These are phyloP conservation scores for Hyphopichia fennica DNA, from an alignment of 1,139 yeast species.

Conservation along the genomic window DNA sequence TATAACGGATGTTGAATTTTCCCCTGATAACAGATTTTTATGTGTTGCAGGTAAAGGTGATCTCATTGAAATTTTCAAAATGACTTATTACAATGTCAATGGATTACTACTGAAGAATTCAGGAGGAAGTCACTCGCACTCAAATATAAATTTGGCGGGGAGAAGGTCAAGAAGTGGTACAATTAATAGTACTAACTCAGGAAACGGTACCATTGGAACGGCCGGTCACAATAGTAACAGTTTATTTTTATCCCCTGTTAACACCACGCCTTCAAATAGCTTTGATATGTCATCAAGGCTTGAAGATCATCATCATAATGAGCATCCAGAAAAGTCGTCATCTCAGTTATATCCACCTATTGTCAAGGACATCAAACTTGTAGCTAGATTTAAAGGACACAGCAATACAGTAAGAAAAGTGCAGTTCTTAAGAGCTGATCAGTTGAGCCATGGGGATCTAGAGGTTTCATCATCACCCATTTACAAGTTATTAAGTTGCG, in stretches of 20 bases:
- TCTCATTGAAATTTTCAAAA: conserved; percentile 54
- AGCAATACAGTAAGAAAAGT: conserved; percentile 61
- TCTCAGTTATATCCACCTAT: conserved; percentile 29
- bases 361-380: conserved; percentile 43
- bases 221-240: not conserved
- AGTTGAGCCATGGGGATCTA: conserved; percentile 12
- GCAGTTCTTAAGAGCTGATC: conserved; percentile 22
- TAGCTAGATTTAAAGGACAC: conserved; percentile 63
- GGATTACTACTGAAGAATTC: conserved; percentile 25
- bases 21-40: conserved; percentile 66
- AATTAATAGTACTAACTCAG: conserved; percentile 28
- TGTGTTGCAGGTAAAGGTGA: conserved; percentile 60
- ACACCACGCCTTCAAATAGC: conserved; percentile 21
- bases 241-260: conserved; percentile 20
- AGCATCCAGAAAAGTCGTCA: not conserved
- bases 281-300: conserved; percentile 16
- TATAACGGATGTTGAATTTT: conserved; percentile 53
- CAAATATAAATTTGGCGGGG: conserved; percentile 9
- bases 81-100: conserved; percentile 41
- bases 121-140: not conserved
- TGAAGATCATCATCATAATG: conserved; percentile 6
- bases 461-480: conserved; percentile 25
- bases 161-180: conserved; percentile 43
- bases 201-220: conserved; percentile 4
- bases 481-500: conserved; percentile 66